Conservation (phyloP, 2,329 filamentous ascomycete species). For the Diplodia corticola region DNA sequence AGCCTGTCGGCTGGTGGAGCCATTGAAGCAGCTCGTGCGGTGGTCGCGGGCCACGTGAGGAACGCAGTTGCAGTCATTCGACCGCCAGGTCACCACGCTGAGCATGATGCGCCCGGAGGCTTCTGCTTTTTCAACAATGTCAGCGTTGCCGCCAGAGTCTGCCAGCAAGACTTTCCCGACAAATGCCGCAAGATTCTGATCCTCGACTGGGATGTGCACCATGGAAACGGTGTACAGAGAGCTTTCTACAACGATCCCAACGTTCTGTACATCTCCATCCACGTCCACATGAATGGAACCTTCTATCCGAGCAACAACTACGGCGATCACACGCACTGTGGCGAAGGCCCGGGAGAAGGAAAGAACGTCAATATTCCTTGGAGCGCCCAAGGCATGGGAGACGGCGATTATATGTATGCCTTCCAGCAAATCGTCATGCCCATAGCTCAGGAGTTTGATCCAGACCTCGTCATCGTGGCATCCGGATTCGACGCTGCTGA, state of each 20-base stretch:
- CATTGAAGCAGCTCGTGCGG: slow-evolving; percentile 93
- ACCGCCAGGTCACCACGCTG: slow-evolving; percentile 93
- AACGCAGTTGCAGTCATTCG: slow-evolving; percentile 95
- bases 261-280: slow-evolving; percentile 90
- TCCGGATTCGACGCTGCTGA: slow-evolving; percentile 95
- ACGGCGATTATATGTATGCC: slow-evolving; percentile 94
- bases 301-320: slow-evolving; percentile 76
- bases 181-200: slow-evolving; percentile 86
- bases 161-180: slow-evolving; percentile 77
- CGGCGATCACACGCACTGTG: slow-evolving; percentile 61
- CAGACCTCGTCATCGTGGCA: slow-evolving; percentile 91
- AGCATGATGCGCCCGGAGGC: slow-evolving; percentile 80
- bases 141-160: slow-evolving; percentile 84
- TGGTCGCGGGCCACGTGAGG: slow-evolving; percentile 78
- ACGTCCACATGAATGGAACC: slow-evolving; percentile 77
- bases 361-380: slow-evolving; percentile 71
- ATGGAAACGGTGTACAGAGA: slow-evolving; percentile 91
- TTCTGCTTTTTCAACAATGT: slow-evolving; percentile 99
- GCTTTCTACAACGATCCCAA: slow-evolving; percentile 95
- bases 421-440: slow-evolving; percentile 98
- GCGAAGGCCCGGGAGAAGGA: slow-evolving; percentile 58
- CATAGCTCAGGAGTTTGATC: slow-evolving; percentile 88
- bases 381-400: slow-evolving; percentile 76
- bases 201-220: slow-evolving; percentile 82
- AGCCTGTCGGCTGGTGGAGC: slow-evolving; percentile 86